phyloP scores from a whole-genome alignment of 2,329 filamentous ascomycete species.

The Immersiporthe knoxdaviesiana region DNA sequence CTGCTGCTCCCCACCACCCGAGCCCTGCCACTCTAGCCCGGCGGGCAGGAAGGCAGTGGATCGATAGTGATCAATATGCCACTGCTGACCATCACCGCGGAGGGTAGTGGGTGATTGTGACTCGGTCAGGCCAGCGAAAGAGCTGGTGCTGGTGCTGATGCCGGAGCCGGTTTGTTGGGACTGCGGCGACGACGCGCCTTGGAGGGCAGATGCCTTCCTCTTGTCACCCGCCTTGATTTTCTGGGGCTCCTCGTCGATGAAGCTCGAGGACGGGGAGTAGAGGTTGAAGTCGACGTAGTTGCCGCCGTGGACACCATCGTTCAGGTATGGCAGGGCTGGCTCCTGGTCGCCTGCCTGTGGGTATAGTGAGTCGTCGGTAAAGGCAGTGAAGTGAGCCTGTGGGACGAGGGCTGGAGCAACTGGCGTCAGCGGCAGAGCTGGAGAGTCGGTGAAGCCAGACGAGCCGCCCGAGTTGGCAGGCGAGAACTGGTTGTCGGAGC shows the following conservation, averaged over 20 bases:
- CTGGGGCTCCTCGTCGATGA: constrained; percentile 52
- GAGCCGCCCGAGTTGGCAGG: constrained; percentile 21
- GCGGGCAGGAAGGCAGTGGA: constrained; percentile 1
- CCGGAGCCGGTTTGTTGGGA: not conserved
- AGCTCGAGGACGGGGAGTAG: constrained; percentile 54
- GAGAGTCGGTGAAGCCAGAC: constrained; percentile 23
- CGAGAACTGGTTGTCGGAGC: constrained; percentile 22
- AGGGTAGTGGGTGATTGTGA: constrained; percentile 14
- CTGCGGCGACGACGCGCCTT: not conserved
- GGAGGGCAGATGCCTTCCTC: constrained; percentile 6
- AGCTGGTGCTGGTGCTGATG: not conserved
- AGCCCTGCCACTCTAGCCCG: constrained; percentile 9
- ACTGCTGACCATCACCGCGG: constrained; percentile 11
- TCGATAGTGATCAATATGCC: constrained; percentile 16
- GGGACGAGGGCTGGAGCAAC: constrained; percentile 19
- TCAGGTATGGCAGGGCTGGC: constrained; percentile 47
- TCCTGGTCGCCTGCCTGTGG: constrained; percentile 25
- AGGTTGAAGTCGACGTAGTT: constrained; percentile 61
- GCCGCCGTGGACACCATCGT: constrained; percentile 40
- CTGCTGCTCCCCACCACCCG: not conserved
- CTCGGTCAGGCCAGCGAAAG: not conserved
- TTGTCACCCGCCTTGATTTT: constrained; percentile 32
- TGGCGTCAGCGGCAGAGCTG: constrained; percentile 26
- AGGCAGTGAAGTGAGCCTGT: constrained; percentile 24
- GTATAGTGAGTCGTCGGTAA: constrained; percentile 29